phyloP scores from a whole-genome alignment of 192 early-diverging fungal species.

The Coemansia sp. region DNA sequence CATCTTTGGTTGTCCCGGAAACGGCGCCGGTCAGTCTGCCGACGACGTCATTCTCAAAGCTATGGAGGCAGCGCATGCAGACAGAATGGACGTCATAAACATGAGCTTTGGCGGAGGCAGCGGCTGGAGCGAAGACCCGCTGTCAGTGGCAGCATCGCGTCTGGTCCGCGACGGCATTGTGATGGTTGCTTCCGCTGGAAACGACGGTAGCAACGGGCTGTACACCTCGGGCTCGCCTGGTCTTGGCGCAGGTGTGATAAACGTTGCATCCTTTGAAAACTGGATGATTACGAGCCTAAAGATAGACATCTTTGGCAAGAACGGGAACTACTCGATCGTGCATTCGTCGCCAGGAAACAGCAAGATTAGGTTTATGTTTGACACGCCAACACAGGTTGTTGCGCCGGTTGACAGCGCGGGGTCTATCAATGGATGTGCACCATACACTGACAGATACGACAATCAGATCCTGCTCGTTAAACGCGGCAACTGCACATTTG shows the following conservation, averaged over 20 bases:
- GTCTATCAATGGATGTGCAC: slow-evolving; percentile 59
- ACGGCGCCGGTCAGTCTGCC: slow-evolving; percentile 65
- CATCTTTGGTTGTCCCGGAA: slow-evolving; percentile 75
- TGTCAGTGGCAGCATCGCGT: slow-evolving; percentile 60
- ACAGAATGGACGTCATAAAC: slow-evolving; percentile 81
- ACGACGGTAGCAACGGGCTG: slow-evolving; percentile 66
- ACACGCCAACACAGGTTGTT: slow-evolving; percentile 35
- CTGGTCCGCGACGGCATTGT: slow-evolving; percentile 44
- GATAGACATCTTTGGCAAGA: slow-evolving; percentile 34
- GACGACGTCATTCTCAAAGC: slow-evolving; percentile 72
- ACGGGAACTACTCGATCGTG: slow-evolving; percentile 49
- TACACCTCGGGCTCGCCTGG: slow-evolving; percentile 62
- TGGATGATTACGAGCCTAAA: slow-evolving; percentile 47
- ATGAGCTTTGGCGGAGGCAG: slow-evolving; percentile 74
- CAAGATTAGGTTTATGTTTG: slow-evolving; percentile 47
- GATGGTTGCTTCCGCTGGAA: slow-evolving; percentile 66
- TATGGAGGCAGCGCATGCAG: slow-evolving; percentile 66
- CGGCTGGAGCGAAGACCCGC: slow-evolving; percentile 62
- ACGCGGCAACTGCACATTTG: slow-evolving; percentile 70
- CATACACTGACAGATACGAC: slow-evolving; percentile 37
- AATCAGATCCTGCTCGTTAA: slow-evolving; percentile 64
- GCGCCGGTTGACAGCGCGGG: slow-evolving; percentile 49
- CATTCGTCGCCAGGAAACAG: slow-evolving; percentile 48
- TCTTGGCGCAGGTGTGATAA: slow-evolving; percentile 56
- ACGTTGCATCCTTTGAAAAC: slow-evolving; percentile 58